phyloP scores from a whole-genome alignment of 139 green algal genomes.

The Zygnema circumcarinatum region DNA sequence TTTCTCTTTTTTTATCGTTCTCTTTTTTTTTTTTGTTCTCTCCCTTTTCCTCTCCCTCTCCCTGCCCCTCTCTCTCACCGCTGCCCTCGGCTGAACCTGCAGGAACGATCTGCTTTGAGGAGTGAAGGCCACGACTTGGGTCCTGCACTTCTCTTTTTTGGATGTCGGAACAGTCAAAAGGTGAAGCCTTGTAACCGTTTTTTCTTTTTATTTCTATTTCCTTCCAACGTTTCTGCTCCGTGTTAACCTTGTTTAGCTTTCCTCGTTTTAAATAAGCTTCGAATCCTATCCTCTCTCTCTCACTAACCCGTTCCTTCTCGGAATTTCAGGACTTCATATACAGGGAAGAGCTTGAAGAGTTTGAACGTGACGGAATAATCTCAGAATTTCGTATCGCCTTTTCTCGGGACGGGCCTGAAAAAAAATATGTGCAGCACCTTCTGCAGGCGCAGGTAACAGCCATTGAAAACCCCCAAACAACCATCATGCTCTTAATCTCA shows the following conservation, averaged over 20 bases:
- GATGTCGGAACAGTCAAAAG: slow-evolving; percentile 44
- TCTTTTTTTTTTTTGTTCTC: too few species aligned
- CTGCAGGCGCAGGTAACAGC: slow-evolving; percentile 31
- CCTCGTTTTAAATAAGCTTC: too few species aligned
- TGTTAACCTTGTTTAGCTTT: too few species aligned
- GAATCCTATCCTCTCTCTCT: too few species aligned
- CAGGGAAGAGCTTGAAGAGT: slow-evolving; percentile 55
- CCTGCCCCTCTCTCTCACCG: background rate
- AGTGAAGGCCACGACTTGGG: slow-evolving; percentile 51
- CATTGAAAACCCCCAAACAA: too few species aligned
- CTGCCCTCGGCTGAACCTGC: background rate
- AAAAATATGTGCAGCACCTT: slow-evolving; percentile 61
- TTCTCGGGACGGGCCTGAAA: slow-evolving; percentile 34
- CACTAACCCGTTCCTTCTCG: too few species aligned
- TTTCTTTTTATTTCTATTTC: too few species aligned
- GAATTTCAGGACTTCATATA: slow-evolving; percentile 64
- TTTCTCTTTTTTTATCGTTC: too few species aligned
- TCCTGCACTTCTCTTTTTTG: slow-evolving; percentile 53
- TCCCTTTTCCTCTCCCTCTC: background rate
- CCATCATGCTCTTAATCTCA: too few species aligned
- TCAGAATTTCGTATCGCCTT: slow-evolving; percentile 55
- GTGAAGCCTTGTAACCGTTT: too few species aligned
- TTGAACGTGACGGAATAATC: slow-evolving; percentile 14
- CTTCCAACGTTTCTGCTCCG: too few species aligned
- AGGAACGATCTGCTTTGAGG: slow-evolving; percentile 69